Percentiles rank a stretch among this genome's conserved stretches.
Conservation (phyloP, 345 rosid species). For the Melaleuca quinquenervia region DNA sequence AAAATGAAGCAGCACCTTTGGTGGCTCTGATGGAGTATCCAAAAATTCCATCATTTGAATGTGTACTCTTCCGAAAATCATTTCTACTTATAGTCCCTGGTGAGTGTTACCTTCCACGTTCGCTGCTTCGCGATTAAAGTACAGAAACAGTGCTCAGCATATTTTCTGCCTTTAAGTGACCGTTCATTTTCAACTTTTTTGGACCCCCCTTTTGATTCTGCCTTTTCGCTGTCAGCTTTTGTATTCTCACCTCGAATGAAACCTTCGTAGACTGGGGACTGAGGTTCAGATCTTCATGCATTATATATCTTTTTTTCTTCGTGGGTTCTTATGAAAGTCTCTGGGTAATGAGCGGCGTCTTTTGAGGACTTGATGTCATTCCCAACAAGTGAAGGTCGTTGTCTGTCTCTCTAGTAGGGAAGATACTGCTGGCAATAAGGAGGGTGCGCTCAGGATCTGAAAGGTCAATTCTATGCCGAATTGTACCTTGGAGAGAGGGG, state of each 20-base stretch:
- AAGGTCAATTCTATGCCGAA: not conserved
- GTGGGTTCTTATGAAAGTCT: conserved; percentile 10
- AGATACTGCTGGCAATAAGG: not conserved
- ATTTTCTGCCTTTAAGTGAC: not conserved
- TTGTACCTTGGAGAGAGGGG: not conserved
- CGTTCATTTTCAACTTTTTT: not conserved
- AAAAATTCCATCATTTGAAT: not conserved
- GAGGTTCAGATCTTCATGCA: not conserved
- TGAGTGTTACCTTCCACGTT: not conserved
- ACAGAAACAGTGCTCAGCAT: not conserved
- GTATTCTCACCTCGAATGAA: conserved; percentile 1
- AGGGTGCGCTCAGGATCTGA: not conserved
- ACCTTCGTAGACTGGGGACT: not conserved
- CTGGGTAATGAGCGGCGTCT: conserved; percentile 69
- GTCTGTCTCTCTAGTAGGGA: not conserved
- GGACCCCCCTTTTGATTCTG: not conserved
- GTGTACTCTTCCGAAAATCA: not conserved
- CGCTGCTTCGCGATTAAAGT: not conserved
- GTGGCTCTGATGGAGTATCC: not conserved
- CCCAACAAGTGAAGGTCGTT: conserved; percentile 15
- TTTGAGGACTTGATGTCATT: conserved; percentile 69
- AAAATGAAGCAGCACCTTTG: not conserved
- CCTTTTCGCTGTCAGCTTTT: not conserved
- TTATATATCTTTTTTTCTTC: not conserved
- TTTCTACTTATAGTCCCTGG: not conserved